phyloP scores from a whole-genome alignment of 352 stramenopile species.

The Pythium guiyangense region DNA sequence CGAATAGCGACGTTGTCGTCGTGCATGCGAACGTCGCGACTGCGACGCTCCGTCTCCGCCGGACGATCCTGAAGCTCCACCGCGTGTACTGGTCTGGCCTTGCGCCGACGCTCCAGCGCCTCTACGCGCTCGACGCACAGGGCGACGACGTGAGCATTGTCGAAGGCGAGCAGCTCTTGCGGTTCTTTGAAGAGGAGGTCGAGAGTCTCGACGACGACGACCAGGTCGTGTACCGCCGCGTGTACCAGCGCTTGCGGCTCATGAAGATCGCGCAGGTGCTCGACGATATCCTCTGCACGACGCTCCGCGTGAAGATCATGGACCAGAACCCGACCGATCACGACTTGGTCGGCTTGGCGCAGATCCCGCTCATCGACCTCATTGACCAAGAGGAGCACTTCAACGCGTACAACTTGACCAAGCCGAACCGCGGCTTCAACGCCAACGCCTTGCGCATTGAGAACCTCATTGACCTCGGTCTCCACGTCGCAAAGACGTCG shows the following conservation, averaged over 20 bases:
- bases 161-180: constrained; percentile 34
- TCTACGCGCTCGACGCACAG: constrained; percentile 48
- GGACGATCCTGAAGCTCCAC: constrained; percentile 56
- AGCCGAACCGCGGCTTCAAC: constrained; percentile 14
- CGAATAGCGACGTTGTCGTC: constrained; percentile 22
- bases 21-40: constrained; percentile 47
- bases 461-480: constrained; percentile 2
- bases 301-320: constrained; percentile 52
- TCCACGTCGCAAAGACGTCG: background rate
- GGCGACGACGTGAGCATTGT: constrained; percentile 31
- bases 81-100: constrained; percentile 40
- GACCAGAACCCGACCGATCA: constrained; percentile 45
- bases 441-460: constrained; percentile 5
- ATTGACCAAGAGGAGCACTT: constrained; percentile 55
- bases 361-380: constrained; percentile 64
- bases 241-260: constrained; percentile 51
- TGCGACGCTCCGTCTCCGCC: constrained; percentile 40
- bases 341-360: constrained; percentile 45
- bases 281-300: constrained; percentile 56
- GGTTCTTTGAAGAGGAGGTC: constrained; percentile 64
- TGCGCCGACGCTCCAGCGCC: constrained; percentile 43
- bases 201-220: constrained; percentile 63
- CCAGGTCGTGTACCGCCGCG: constrained; percentile 32
- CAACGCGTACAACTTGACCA: constrained; percentile 51
- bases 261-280: constrained; percentile 54